Conservation (phyloP, 371 early-diverging fungal species). For the Batrachochytrium dendrobatidis region DNA sequence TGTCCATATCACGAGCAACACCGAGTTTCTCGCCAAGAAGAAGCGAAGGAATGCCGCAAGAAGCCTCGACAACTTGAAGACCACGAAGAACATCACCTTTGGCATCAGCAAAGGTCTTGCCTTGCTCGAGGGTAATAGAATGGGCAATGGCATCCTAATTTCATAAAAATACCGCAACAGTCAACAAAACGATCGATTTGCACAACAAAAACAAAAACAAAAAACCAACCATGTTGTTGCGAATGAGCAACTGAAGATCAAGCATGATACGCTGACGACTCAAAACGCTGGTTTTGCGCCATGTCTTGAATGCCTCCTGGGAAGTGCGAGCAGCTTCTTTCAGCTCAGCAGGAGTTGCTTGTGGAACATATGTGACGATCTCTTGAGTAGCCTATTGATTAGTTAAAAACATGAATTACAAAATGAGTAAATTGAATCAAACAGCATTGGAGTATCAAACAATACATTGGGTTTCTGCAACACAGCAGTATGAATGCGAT, state of each 20-base stretch:
- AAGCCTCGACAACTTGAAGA: conserved; percentile 77
- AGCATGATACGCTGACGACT: conserved; percentile 82
- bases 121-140: conserved; percentile 87
- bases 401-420: not conserved
- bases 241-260: conserved; percentile 80
- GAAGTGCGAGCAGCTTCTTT: conserved; percentile 72
- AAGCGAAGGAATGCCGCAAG: conserved; percentile 68
- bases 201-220: not conserved
- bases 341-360: conserved; percentile 81
- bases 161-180: not conserved
- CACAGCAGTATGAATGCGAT: too few relatives aligned
- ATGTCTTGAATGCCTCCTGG: conserved; percentile 73
- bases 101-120: conserved; percentile 92
- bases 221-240: conserved; percentile 55
- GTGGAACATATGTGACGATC: conserved; percentile 80
- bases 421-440: too few relatives aligned
- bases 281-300: conserved; percentile 80
- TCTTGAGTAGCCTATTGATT: conserved; percentile 81
- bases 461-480: too few relatives aligned
- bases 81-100: conserved; percentile 56
- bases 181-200: too few relatives aligned
- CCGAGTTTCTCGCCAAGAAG: conserved; percentile 80
- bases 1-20: conserved; percentile 90
- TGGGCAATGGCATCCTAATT: conserved; percentile 63
- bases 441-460: too few relatives aligned